phyloP scores from a whole-genome alignment of 106 monocot genomes.

The Vanilla planifolia region DNA sequence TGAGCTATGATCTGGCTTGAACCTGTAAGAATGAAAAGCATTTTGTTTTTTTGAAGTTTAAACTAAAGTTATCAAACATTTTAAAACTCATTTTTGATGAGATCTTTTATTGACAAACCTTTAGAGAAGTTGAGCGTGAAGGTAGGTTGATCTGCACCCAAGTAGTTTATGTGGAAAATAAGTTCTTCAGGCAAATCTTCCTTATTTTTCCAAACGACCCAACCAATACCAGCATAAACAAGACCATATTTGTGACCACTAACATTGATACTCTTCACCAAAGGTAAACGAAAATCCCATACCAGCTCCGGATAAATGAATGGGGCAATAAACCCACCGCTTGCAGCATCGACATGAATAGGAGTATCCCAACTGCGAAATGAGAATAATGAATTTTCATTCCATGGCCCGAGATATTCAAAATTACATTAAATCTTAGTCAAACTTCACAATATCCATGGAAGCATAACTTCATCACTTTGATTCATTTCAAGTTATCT shows the following conservation, averaged over 20 bases:
- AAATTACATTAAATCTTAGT: no score
- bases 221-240: slow-evolving; percentile 84
- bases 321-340: slow-evolving; percentile 83
- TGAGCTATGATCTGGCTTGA: slow-evolving; percentile 90
- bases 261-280: slow-evolving; percentile 90
- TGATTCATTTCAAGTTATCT: neutral
- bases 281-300: slow-evolving; percentile 80
- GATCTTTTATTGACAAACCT: slow-evolving; percentile 26
- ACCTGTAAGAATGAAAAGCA: slow-evolving; percentile 33
- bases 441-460: no score
- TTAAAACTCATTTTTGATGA: neutral
- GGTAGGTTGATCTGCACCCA: slow-evolving; percentile 88
- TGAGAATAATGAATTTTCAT: slow-evolving; percentile 1
- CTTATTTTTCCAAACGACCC: slow-evolving; percentile 80
- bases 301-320: slow-evolving; percentile 76
- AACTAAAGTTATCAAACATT: no score
- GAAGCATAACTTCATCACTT: neutral
- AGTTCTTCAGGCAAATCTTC: slow-evolving; percentile 87
- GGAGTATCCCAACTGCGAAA: slow-evolving; percentile 61
- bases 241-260: slow-evolving; percentile 96
- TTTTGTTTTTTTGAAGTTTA: neutral
- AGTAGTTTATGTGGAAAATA: slow-evolving; percentile 88
- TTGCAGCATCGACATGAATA: slow-evolving; percentile 82
- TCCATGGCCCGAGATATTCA: no score
- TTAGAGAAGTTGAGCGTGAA: slow-evolving; percentile 91